Evolutionary conservation across 306 rosid species (phyloP).

Genomic region (Leucaena leucocephala): DNA sequence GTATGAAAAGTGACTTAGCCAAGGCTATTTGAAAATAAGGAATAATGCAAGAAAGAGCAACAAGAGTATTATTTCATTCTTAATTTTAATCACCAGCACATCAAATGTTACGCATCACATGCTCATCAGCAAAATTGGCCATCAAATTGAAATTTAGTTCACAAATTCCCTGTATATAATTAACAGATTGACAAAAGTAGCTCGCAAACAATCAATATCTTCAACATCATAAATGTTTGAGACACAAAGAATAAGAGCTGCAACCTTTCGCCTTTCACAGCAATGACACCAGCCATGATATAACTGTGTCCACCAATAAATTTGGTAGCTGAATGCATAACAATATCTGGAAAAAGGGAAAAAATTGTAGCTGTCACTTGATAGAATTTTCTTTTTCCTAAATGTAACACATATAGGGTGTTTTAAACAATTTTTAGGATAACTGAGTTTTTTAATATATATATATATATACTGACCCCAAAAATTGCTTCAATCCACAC

Average conservation of each 20-base stretch:
- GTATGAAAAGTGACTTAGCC: conserved; percentile 20
- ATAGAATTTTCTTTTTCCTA: not conserved
- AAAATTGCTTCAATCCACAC: conserved; percentile 16
- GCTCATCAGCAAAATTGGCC: not conserved
- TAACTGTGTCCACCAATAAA: conserved; percentile 93
- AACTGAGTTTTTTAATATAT: not conserved
- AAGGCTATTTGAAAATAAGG: not conserved
- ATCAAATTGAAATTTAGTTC: too few relatives aligned
- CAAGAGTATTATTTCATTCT: conserved; percentile 5
- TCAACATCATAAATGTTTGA: conserved; percentile 25
- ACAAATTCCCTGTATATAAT: not conserved
- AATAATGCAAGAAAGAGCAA: conserved; percentile 11
- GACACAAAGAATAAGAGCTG: conserved; percentile 34
- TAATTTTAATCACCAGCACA: conserved; percentile 18
- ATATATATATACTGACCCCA: not conserved
- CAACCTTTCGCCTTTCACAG: conserved; percentile 83
- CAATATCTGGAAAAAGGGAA: conserved; percentile 60
- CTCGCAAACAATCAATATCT: conserved; percentile 2
- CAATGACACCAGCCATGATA: conserved; percentile 94
- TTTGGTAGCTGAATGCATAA: conserved; percentile 92
- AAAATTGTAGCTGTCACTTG: conserved; percentile 18
- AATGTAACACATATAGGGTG: not conserved
- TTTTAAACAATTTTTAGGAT: not conserved
- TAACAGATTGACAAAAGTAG: conserved; percentile 17
- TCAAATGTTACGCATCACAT: not conserved